Conservation (phyloP, 371 early-diverging fungal species). For the Syncephalastrum racemosum region DNA sequence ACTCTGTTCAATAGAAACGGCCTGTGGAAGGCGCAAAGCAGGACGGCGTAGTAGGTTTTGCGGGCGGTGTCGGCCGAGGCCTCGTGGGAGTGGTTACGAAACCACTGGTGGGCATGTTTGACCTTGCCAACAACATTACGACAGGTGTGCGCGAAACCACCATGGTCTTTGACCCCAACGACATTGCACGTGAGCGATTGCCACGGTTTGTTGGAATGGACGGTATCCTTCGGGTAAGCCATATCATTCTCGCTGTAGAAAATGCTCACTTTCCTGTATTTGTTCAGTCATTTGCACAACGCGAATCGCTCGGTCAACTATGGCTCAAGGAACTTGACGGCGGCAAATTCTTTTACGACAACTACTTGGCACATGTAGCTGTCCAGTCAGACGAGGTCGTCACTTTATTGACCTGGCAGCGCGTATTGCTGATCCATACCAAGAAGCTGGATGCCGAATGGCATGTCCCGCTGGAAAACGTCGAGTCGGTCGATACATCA, state of each 20-base stretch:
- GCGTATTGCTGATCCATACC: slow-evolving; percentile 60
- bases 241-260: background rate
- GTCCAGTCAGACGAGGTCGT: slow-evolving; percentile 58
- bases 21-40: slow-evolving; percentile 85
- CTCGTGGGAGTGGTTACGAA: slow-evolving; percentile 87
- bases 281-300: slow-evolving; percentile 67
- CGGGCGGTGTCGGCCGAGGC: slow-evolving; percentile 86
- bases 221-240: slow-evolving; percentile 66
- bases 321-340: slow-evolving; percentile 85
- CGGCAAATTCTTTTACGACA: slow-evolving; percentile 77
- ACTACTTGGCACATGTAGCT: slow-evolving; percentile 79
- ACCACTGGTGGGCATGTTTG: slow-evolving; percentile 86
- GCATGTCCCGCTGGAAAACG: slow-evolving; percentile 19
- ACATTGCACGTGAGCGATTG: slow-evolving; percentile 71
- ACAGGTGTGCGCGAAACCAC: slow-evolving; percentile 95
- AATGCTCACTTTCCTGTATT: background rate
- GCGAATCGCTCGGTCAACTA: slow-evolving; percentile 88
- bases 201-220: slow-evolving; percentile 89
- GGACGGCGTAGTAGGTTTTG: slow-evolving; percentile 84
- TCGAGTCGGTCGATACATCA: background rate
- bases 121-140: slow-evolving; percentile 78
- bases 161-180: slow-evolving; percentile 83
- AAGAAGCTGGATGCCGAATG: slow-evolving; percentile 62
- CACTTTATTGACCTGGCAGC: slow-evolving; percentile 64
- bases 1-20: slow-evolving; percentile 41